Evolutionary conservation across 202 grass and related monocot species (phyloP), one percentile per base, ranked within the genome.

Genomic region (Elaeis oleifera): DNA sequence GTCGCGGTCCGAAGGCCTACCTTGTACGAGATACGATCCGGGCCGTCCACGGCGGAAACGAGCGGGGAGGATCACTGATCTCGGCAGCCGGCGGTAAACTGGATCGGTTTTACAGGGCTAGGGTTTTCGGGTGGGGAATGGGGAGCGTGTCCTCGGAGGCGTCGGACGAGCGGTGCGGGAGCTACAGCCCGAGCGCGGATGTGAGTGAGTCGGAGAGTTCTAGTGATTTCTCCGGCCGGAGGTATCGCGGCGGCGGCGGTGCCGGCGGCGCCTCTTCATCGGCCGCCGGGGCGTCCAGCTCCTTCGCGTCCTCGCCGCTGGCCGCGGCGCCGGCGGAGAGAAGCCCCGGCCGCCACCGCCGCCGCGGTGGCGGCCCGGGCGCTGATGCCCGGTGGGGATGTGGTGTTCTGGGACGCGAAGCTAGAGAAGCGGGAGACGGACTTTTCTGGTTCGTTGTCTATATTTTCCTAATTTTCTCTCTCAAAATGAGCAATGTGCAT

Each of bases 151-250:
- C 94, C 64, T 84, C 84, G 73, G 91, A 97, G 6, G 79, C 68
- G 21, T 92, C 80, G 28, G 85, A 99, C 16, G 84, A 86, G 2
- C 78, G 85, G 29, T 81, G 80, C 77, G 88, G 85, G 0, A 99
- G 85, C 74, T 99, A 99, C 82, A 92, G 94, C 78, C 85, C 88
- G 54, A 92, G 88, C 51, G 94, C 94, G 21, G 94, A 99, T 62
- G 88, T 99, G 77, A 92, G 88, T 69, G 88, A 85, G 69, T 99
- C 94, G 18, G 94, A 99, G 67, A 84, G 84, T 59, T 89, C 94
- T 68, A 89, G 94, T 60, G 85, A 91, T 79, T 74, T 72, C 73
- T 86, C 84, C 16, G 80, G 56, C 23, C 4, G 36, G 61, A 29
- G 52, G 51, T 21, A 24, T 7, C n/a, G 16, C 82, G 79, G 28